A percentile compares a stretch with the other conserved stretches of the same genome.
phyloP scores from a whole-genome alignment of 2,329 filamentous ascomycete genomes.

The Fusarium sp. region DNA sequence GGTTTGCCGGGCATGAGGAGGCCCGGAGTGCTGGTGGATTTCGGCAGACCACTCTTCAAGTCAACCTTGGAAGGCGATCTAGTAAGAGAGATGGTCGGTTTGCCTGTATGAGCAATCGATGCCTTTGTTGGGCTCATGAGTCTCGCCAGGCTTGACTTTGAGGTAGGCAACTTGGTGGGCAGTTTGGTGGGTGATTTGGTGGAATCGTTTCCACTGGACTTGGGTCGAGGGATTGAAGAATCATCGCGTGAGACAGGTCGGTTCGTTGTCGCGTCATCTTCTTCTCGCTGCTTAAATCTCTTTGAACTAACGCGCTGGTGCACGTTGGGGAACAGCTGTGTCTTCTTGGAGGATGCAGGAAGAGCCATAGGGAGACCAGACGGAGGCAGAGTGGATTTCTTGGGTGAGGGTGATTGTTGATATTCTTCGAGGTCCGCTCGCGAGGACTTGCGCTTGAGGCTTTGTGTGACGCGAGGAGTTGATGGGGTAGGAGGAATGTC shows the following conservation, averaged over 20 bases:
- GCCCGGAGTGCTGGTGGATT: constrained; percentile 66
- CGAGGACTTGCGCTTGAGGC: constrained; percentile 51
- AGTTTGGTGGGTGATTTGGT: constrained; percentile 52
- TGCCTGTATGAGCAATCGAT: constrained; percentile 62
- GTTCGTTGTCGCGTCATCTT: constrained; percentile 77
- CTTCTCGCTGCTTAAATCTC: constrained; percentile 75
- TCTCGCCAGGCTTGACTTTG: constrained; percentile 65
- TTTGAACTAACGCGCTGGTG: constrained; percentile 67
- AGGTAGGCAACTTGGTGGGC: constrained; percentile 55
- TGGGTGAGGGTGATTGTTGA: constrained; percentile 48
- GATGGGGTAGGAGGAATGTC: constrained; percentile 65
- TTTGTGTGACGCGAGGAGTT: constrained; percentile 53
- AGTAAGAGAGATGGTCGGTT: constrained; percentile 51
- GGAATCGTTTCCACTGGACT: constrained; percentile 48
- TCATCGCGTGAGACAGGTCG: constrained; percentile 70
- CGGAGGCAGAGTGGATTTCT: constrained; percentile 46
- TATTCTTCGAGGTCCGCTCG: constrained; percentile 53
- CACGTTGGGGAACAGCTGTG: constrained; percentile 40
- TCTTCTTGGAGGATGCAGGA: constrained; percentile 31
- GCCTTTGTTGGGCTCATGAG: constrained; percentile 85
- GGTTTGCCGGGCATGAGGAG: constrained; percentile 52
- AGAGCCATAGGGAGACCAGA: constrained; percentile 42
- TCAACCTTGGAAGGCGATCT: constrained; percentile 63
- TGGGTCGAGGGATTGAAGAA: constrained; percentile 64
- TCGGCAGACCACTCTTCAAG: constrained; percentile 58